phyloP scores from a whole-genome alignment of 176 grass and related monocot species.

The Carex littledalei region DNA sequence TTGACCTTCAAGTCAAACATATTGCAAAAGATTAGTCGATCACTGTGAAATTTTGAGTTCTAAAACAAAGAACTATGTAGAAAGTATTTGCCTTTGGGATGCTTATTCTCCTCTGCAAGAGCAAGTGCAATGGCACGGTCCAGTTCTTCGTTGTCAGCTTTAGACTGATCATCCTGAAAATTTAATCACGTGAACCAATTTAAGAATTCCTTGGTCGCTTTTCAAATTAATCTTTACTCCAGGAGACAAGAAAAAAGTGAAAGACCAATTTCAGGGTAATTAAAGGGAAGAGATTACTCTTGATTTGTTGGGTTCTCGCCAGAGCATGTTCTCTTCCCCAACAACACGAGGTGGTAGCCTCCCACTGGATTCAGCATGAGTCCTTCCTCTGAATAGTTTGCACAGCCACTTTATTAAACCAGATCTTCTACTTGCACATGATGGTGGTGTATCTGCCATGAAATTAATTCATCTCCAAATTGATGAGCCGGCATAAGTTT shows the following conservation, averaged over 20 bases:
- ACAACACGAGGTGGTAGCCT: constrained; percentile 35
- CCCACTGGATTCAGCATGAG: constrained; percentile 34
- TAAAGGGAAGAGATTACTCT: constrained; percentile 36
- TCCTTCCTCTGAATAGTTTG: constrained; percentile 71
- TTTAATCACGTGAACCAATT: constrained; percentile 10
- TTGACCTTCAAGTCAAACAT: constrained; percentile 31
- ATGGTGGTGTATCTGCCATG: neutral
- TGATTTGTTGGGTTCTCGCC: constrained; percentile 53
- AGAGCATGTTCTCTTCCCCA: constrained; percentile 50
- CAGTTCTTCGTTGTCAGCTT: constrained; percentile 67
- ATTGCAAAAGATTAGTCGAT: constrained; percentile 2
- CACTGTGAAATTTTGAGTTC: neutral
- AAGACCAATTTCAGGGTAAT: neutral
- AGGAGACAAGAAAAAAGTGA: constrained; percentile 2
- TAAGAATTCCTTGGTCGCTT: neutral
- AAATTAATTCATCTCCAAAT: constrained; percentile 31
- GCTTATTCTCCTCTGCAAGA: constrained; percentile 69
- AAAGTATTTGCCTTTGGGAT: constrained; percentile 44
- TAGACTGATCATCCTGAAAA: constrained; percentile 63
- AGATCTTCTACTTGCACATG: constrained; percentile 58
- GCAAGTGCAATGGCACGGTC: constrained; percentile 76
- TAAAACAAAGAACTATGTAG: neutral
- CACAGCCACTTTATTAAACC: constrained; percentile 91
- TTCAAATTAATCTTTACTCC: neutral
- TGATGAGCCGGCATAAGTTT: constrained; percentile 14